phyloP scores from a whole-genome alignment of 768 basidiomycete genomes.

The Chalciporus chontae region DNA sequence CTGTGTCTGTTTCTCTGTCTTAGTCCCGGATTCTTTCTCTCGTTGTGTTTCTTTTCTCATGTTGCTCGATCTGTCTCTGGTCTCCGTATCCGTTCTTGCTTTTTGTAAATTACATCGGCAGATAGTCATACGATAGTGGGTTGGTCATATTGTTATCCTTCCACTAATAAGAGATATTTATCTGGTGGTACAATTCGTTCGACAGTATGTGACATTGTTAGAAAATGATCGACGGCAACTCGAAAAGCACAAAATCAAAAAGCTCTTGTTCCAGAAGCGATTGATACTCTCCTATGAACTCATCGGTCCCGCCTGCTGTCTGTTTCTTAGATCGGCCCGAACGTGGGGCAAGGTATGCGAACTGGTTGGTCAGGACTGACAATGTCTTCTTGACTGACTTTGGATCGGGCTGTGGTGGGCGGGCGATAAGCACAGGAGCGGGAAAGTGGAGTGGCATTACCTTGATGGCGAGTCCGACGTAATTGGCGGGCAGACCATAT shows the following conservation, averaged over 20 bases:
- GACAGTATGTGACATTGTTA: conserved; percentile 33
- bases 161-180: conserved; percentile 50
- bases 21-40: neutral
- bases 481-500: conserved; percentile 93
- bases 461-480: conserved; percentile 77
- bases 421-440: neutral
- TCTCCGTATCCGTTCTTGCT: conserved; percentile 21
- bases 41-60: conserved; percentile 12
- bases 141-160: conserved; percentile 60
- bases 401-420: conserved; percentile 66
- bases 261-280: conserved; percentile 92
- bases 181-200: conserved; percentile 13
- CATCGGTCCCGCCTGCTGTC: conserved; percentile 44
- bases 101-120: conserved; percentile 41
- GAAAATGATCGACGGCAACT: conserved; percentile 85
- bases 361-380: conserved; percentile 66
- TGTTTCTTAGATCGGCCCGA: conserved; percentile 45
- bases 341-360: conserved; percentile 75
- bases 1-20: neutral
- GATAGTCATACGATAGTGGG: conserved; percentile 50
- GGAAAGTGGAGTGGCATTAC: conserved; percentile 35
- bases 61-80: conserved; percentile 25
- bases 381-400: conserved; percentile 82
- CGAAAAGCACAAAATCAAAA: conserved; percentile 92
- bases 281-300: conserved; percentile 89